Evolutionary conservation across 305 asterid species (phyloP).

Genomic region (Fraxinus latifolia): DNA sequence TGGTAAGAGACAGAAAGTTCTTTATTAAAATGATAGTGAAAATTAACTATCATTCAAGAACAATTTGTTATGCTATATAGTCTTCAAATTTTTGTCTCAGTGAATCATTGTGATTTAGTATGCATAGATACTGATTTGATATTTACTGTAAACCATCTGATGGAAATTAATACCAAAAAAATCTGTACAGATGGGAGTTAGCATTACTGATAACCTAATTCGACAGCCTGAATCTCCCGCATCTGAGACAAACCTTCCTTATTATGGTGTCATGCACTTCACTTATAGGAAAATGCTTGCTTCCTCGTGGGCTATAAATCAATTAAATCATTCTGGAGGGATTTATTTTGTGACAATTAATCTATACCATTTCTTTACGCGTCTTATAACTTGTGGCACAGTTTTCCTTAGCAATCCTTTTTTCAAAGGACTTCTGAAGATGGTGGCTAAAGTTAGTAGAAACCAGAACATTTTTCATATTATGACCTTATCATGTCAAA

Average conservation of each 20-base stretch:
- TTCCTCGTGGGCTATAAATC: neutral
- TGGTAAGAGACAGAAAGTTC: constrained; percentile 28
- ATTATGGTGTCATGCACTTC: neutral
- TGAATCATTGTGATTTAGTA: neutral
- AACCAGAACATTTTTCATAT: neutral
- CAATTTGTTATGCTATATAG: neutral
- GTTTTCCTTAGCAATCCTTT: neutral
- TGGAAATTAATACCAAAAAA: neutral
- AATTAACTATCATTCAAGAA: neutral
- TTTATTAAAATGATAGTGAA: neutral
- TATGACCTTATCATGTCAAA: neutral
- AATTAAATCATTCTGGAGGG: neutral
- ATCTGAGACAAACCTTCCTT: neutral
- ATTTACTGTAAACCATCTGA: neutral
- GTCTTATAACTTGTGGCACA: neutral
- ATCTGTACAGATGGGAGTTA: neutral
- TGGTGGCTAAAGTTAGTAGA: neutral
- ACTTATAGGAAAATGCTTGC: neutral
- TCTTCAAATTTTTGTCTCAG: neutral
- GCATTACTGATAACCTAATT: neutral
- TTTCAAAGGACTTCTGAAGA: neutral
- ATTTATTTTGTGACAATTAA: neutral
- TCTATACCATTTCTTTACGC: neutral
- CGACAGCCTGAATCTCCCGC: neutral
- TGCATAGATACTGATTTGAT: neutral